Percentiles rank a stretch among this genome's conserved stretches.
phyloP scores from a whole-genome alignment of 1,284 basidiomycete genomes.

The Melampsora larici-populina region DNA sequence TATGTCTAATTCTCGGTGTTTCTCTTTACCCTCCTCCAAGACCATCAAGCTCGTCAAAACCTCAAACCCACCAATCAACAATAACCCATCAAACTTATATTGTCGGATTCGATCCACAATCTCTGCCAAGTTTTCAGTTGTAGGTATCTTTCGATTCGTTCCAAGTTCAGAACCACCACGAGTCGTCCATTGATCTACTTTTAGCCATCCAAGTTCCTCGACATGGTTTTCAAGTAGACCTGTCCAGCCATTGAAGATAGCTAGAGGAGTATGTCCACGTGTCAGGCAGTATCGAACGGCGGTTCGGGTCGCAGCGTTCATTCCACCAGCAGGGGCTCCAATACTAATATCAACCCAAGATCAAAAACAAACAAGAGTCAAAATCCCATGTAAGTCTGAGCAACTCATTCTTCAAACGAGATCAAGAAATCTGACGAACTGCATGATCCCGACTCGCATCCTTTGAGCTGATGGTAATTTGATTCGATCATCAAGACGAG shows the following conservation, averaged over 20 bases:
- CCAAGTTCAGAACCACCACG: slow-evolving; percentile 98
- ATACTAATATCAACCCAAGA: slow-evolving; percentile 60
- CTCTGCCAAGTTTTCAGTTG: slow-evolving; percentile 71
- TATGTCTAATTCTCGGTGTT: slow-evolving; percentile 87
- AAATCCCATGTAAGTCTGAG: slow-evolving; percentile 29
- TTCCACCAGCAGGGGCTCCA: slow-evolving; percentile 94
- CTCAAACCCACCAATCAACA: slow-evolving; percentile 95
- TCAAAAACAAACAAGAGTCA: neutral
- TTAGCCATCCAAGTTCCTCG: slow-evolving; percentile 85
- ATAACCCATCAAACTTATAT: slow-evolving; percentile 72
- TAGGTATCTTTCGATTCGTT: slow-evolving; percentile 85
- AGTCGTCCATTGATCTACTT: slow-evolving; percentile 92
- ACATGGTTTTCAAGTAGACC: slow-evolving; percentile 87
- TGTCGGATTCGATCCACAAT: slow-evolving; percentile 87
- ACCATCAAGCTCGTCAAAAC: slow-evolving; percentile 76
- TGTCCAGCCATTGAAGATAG: slow-evolving; percentile 90
- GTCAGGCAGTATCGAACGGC: slow-evolving; percentile 88
- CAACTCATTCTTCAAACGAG: neutral
- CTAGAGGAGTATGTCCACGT: slow-evolving; percentile 85
- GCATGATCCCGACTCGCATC: slow-evolving; percentile 84
- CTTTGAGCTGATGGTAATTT: slow-evolving; percentile 67
- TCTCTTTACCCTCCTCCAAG: slow-evolving; percentile 72
- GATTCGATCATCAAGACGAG: slow-evolving; percentile 63
- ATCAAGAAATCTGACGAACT: slow-evolving; percentile 61
- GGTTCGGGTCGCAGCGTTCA: slow-evolving; percentile 95